Conservation (phyloP, 1,284 basidiomycete genomes). For the Ustilago trichophora region DNA sequence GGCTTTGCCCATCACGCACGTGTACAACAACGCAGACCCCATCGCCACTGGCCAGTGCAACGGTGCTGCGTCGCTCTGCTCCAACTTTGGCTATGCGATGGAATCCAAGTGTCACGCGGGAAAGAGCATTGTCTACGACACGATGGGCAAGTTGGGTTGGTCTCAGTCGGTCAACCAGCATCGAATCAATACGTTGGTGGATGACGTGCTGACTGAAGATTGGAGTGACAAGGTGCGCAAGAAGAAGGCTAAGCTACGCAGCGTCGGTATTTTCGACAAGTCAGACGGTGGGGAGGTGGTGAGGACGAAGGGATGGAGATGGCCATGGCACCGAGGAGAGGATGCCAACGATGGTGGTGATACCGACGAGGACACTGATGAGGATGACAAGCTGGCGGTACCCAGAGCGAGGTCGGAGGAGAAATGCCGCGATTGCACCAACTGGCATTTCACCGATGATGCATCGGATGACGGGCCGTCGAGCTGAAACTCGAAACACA, state of each 20-base stretch:
- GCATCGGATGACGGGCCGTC: conserved; percentile 2
- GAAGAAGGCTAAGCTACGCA: conserved; percentile 32
- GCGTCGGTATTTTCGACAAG: neutral
- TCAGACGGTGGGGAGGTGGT: no score
- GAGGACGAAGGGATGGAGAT: conserved; percentile 33
- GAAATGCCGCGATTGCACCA: conserved; percentile 45
- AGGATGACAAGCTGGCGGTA: conserved; percentile 38
- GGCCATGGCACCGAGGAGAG: conserved; percentile 48
- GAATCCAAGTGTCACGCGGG: conserved; percentile 78
- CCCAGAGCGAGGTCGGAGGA: conserved; percentile 45
- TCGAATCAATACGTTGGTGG: conserved; percentile 78
- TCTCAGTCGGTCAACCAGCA: conserved; percentile 80
- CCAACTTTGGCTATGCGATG: conserved; percentile 64
- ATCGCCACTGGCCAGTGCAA: conserved; percentile 68
- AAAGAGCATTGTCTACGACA: conserved; percentile 85
- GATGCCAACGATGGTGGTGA: conserved; percentile 31
- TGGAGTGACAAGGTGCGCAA: conserved; percentile 73
- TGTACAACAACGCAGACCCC: conserved; percentile 83
- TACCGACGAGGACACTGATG: conserved; percentile 40
- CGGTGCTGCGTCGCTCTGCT: conserved; percentile 55
- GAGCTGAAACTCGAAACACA: neutral
- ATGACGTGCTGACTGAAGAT: conserved; percentile 76
- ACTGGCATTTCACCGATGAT: conserved; percentile 53
- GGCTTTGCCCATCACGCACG: conserved; percentile 71
- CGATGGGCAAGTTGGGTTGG: conserved; percentile 84